Evolutionary conservation across 768 basidiomycete species (phyloP), one percentile per base, ranked within the genome.

Genomic region (Suillus americanus): DNA sequence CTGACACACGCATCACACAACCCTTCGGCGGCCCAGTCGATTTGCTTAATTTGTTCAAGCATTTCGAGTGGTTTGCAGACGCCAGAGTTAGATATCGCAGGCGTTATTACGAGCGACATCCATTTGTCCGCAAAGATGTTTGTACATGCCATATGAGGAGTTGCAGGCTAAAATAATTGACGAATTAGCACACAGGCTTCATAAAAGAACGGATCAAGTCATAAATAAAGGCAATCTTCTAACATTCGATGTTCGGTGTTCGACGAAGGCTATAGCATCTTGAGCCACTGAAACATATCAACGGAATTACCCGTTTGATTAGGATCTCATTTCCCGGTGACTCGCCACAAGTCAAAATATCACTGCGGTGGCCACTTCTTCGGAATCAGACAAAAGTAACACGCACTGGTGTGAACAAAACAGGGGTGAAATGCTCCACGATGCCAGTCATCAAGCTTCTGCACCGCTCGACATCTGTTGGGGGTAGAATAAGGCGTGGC

Each of bases 41-140:
- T 79, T 16, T 70, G 72, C 72, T 85, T 88, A 56, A 91, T 81
- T 56, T 75, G 75, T 71, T 88, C 83, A 33, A 93, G 79, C 33
- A 87, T 88, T 78, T 92, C 90, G 28, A 93, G 79, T 30, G 91
- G 91, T 59, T 83, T 87, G 70, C 85, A 88, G 35, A 91, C 84
- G 8, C 89, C 88, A 63, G 84, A 83, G 62, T 81, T 78, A 20
- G 80, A 82, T 28, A 92, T 79, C 0, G 89, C 89, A 13, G 87
- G 88, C 59, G 85, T 79, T 45, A 89, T 87, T n/a, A 92, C 89
- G 45, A 85, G 78, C 28, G 80, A 65, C 83, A 91, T 89, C 91
- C 91, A 92, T 60, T 76, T 79, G 60, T 88, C 88, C 1, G 90
- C 91, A 62, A 92, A 81, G 0, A 85, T 76, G 71, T 91, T 86